phyloP scores from a whole-genome alignment of 2,329 filamentous ascomycete species.

The Aureobasidium subglaciale region DNA sequence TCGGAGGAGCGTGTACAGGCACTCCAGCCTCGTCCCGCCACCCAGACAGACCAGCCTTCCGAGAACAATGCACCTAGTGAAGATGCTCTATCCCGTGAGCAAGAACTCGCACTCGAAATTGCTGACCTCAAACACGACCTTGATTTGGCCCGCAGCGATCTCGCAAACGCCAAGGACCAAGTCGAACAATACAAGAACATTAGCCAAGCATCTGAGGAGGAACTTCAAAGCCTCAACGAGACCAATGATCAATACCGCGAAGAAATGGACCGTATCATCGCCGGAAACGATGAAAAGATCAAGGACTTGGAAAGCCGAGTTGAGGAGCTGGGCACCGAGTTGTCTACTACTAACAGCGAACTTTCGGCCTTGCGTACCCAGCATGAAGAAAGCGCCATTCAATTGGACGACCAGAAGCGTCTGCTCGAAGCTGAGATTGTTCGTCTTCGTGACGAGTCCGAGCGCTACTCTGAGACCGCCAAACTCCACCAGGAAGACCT shows the following conservation, averaged over 20 bases:
- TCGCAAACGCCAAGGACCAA: slow-evolving; percentile 74
- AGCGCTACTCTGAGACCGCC: slow-evolving; percentile 69
- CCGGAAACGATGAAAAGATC: slow-evolving; percentile 72
- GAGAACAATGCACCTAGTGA: slow-evolving; percentile 23
- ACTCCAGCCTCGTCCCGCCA: slow-evolving; percentile 70
- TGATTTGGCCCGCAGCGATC: slow-evolving; percentile 69
- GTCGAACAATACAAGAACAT: slow-evolving; percentile 84
- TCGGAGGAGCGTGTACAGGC: slow-evolving; percentile 81
- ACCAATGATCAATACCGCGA: slow-evolving; percentile 83
- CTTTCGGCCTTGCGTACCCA: slow-evolving; percentile 72
- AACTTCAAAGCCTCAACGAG: slow-evolving; percentile 68
- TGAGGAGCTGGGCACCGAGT: slow-evolving; percentile 74
- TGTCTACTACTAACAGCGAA: slow-evolving; percentile 74
- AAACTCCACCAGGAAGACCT: slow-evolving; percentile 86
- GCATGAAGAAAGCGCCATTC: slow-evolving; percentile 64
- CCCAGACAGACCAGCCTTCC: slow-evolving; percentile 43
- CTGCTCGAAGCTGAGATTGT: slow-evolving; percentile 71
- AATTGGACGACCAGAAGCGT: slow-evolving; percentile 75
- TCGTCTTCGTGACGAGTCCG: slow-evolving; percentile 75
- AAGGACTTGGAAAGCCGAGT: slow-evolving; percentile 75
- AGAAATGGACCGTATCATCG: slow-evolving; percentile 69
- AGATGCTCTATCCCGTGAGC: slow-evolving; percentile 56
- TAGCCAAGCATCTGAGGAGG: slow-evolving; percentile 80
- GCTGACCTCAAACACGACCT: slow-evolving; percentile 82
- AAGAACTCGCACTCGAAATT: slow-evolving; percentile 77